Base-by-base conservation (phyloP, 805 yeast species). In the Saturnispora gosingensis region DNA sequence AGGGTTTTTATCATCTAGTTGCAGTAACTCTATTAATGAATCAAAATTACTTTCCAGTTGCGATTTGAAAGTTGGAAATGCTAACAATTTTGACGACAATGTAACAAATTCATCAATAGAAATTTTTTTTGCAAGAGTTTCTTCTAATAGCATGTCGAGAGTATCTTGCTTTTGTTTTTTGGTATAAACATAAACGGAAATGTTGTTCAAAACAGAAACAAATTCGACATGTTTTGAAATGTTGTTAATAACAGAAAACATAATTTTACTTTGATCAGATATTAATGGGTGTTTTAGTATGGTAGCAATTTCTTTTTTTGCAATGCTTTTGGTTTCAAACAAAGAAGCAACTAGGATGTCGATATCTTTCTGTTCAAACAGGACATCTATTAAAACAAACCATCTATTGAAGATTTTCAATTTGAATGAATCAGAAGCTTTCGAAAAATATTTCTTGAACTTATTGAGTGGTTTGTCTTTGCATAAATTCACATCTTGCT, bases 41-140 rank as follows among this genome's bases (percentile, higher is more conserved):
- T 35, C 35, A n/a, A 58, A 16, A 10, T 61, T 54, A 0, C 60
- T 55, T 61, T 83, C 90, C 11, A 83, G 56, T 1, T 59, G 57
- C 0, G 87, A 75, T 57, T 68, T 77, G 59, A 72, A 77, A 0
- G 85, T 76, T 6, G 87, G 85, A 9, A 74, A 69, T 9, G 61
- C 58, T 28, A 81, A 61, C 11, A 81, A 56, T 51, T 73, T 75
- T 3, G 55, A 27, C 2, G 36, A 11, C 6, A 49, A 27, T n/a
- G 43, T n/a, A 10, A 4, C 27, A n/a, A 49, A 49, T 4, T 32
- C 34, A 16, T 25, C 16, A n/a, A 81, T 58, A 9, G 50, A 16
- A 1, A 24, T 3, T 43, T 45, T 42, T 8, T 56, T 25, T 24
- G 38, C 40, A 0, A 25, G 3, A 15, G 54, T 16, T 3, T 48